Base-by-base conservation (phyloP, 176 grass and related monocot species). In the Leersia perrieri region DNA sequence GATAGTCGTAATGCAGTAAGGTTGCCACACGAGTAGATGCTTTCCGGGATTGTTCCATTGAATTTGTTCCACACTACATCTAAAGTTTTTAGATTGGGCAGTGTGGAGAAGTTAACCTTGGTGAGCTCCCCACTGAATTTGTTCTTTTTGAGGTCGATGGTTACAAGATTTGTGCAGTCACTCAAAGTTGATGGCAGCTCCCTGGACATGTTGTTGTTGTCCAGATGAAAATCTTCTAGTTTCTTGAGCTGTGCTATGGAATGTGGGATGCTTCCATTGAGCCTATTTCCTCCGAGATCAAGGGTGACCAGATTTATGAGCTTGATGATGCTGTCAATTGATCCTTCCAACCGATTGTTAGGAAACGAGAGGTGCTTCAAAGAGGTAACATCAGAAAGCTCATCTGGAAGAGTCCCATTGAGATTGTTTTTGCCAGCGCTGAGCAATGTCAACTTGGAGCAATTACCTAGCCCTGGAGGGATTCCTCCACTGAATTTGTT, bases 101-200 rank as follows among this genome's bases (percentile, higher is more conserved):
- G 55, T 11, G 18, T 64, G 69, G 90, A 58, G 53, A 92, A 92
- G 66, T 89, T 75, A 63, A 92, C 35, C 23, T 69, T 68, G 22
- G 25, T 12, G 9, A 91, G 86, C 11, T 91, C 40, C 20, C 89
- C 86, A 0, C 18, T 64, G 68, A 91, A 82, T 0, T 11, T 1
- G 33, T 91, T 91, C 18, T n/a, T 33, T 64, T 67, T 91, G 32
- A 91, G 86, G 66, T 85, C 61, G n/a, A 91, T 73, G 27, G 8
- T 64, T 7, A 51, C 2, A 14, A 91, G 86, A 9, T 61, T 70
- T 22, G 30, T 78, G 79, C 86, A 91, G 26, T 35, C 85, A 47
- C 57, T 44, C 13, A 91, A 10, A 18, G 82, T 7, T n/a, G 32
- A 55, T 22, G 89, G 89, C 11, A 91, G 62, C 60, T 82, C 77